A percentile compares a stretch with the other conserved stretches of the same genome.
Evolutionary conservation across 345 rosid species (phyloP).

Genomic region (Anacardium occidentale): DNA sequence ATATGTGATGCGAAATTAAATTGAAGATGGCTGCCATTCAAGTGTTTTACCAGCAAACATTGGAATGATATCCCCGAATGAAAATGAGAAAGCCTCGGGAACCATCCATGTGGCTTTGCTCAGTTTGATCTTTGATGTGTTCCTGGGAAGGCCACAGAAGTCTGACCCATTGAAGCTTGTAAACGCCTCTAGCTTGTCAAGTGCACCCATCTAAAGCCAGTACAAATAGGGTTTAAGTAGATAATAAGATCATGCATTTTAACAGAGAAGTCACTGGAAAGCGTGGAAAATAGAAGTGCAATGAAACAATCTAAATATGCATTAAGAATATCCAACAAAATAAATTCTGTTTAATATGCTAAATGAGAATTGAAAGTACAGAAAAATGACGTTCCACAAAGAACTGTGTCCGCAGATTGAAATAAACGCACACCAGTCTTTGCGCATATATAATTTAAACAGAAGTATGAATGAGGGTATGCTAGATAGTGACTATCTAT

Average conservation of each 20-base stretch:
- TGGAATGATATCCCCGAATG: slow-evolving; percentile 78
- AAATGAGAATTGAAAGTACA: neutral
- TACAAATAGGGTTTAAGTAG: neutral
- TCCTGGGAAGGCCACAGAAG: slow-evolving; percentile 90
- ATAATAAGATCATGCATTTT: neutral
- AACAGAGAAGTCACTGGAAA: neutral
- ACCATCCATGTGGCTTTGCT: slow-evolving; percentile 69
- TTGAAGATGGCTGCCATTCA: slow-evolving; percentile 49
- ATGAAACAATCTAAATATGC: neutral
- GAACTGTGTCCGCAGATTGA: neutral
- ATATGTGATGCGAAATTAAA: slow-evolving; percentile 4
- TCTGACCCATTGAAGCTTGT: slow-evolving; percentile 93
- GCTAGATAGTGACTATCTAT: neutral
- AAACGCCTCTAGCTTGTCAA: slow-evolving; percentile 90
- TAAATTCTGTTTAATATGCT: neutral
- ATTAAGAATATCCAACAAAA: neutral
- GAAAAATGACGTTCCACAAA: neutral
- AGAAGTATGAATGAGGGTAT: neutral
- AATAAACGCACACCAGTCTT: neutral
- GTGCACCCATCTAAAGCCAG: slow-evolving; percentile 71
- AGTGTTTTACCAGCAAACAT: slow-evolving; percentile 88
- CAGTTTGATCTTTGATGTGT: slow-evolving; percentile 66
- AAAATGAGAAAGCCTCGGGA: slow-evolving; percentile 60
- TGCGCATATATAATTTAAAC: neutral
- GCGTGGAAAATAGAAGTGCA: neutral